A percentile compares a stretch with the other conserved stretches of the same genome.
Conservation (phyloP, 2,329 filamentous ascomycete species). For the Nemania sp. region DNA sequence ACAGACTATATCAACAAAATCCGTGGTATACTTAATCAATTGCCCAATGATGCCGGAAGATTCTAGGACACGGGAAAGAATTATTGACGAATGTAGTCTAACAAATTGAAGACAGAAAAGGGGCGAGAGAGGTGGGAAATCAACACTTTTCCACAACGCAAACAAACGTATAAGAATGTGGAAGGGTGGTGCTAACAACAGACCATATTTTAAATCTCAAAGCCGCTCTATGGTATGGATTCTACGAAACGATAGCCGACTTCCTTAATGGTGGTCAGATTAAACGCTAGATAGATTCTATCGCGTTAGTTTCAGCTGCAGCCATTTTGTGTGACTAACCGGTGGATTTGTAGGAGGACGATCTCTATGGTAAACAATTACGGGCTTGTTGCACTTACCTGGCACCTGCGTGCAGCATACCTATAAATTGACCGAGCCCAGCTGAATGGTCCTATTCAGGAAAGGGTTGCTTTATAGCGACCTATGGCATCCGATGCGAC, state of each 20-base stretch:
- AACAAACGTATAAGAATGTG: too few species aligned
- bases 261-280: background rate
- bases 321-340: background rate
- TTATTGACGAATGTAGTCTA: too few species aligned
- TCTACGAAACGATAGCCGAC: background rate
- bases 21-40: too few species aligned
- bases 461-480: background rate
- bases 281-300: background rate
- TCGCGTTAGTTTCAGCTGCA: constrained; percentile 11
- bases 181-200: too few species aligned
- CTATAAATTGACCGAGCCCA: background rate
- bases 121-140: too few species aligned
- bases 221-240: background rate
- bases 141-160: too few species aligned
- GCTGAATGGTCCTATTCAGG: constrained; percentile 7
- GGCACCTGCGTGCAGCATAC: background rate
- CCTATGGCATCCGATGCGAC: background rate
- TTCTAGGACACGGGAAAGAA: too few species aligned
- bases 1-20: background rate
- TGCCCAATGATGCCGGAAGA: too few species aligned
- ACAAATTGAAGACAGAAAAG: too few species aligned
- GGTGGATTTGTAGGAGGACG: background rate
- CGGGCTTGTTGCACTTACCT: background rate
- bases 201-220: background rate
- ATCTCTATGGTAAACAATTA: background rate